phyloP scores from a whole-genome alignment of 192 early-diverging fungal genomes.

The Mortierella claussenii region DNA sequence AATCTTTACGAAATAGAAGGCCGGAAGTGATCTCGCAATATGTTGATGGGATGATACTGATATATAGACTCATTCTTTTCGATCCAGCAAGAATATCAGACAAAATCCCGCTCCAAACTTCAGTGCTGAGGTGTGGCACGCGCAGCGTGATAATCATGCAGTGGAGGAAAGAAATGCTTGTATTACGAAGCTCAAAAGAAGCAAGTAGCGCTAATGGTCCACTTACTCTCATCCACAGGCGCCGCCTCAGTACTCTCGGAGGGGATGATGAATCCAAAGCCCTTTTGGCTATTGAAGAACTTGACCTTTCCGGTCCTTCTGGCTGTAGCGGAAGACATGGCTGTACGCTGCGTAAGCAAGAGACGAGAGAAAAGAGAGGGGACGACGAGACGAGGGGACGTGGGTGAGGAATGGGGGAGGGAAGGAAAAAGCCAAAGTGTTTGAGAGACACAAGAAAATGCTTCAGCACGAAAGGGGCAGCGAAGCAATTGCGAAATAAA shows the following conservation, averaged over 20 bases:
- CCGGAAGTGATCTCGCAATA: too few relatives aligned
- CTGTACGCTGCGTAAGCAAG: not conserved
- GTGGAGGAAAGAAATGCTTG: too few relatives aligned
- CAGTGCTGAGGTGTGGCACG: too few relatives aligned
- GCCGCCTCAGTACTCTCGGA: constrained; percentile 62
- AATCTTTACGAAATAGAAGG: too few relatives aligned
- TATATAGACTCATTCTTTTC: too few relatives aligned
- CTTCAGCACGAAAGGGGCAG: not conserved
- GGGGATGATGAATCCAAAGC: constrained; percentile 91
- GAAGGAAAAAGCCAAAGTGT: not conserved
- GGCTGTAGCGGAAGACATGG: constrained; percentile 36
- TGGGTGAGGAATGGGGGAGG: not conserved
- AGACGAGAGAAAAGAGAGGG: constrained; percentile 15
- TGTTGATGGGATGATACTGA: too few relatives aligned
- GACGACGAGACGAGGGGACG: constrained; percentile 7
- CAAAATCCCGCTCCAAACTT: too few relatives aligned
- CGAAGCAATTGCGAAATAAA: not conserved
- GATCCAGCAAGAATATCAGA: too few relatives aligned
- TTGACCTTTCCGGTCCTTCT: constrained; percentile 76
- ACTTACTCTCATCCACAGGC: constrained; percentile 81
- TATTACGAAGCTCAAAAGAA: too few relatives aligned
- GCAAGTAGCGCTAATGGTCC: too few relatives aligned
- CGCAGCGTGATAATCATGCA: too few relatives aligned
- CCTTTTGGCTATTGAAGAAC: constrained; percentile 90
- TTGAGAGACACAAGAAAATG: not conserved